Percentiles rank a stretch among this genome's conserved stretches.
phyloP scores from a whole-genome alignment of 768 basidiomycete species.

The Mycena polygramma region DNA sequence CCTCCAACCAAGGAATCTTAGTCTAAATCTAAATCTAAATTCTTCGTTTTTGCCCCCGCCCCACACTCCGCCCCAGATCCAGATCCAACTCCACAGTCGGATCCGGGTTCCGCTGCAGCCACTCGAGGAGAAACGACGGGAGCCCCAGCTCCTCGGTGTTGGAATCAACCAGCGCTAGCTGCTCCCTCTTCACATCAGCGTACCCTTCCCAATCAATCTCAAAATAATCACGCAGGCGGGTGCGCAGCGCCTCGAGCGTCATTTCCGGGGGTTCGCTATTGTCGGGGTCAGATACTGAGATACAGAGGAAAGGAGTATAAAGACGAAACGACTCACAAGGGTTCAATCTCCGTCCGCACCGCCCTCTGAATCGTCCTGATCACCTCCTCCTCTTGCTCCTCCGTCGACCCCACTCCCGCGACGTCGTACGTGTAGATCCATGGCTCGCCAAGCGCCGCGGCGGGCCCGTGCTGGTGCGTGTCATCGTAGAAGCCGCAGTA shows the following conservation, averaged over 20 bases:
- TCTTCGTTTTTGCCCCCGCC: no score
- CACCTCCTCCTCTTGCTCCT: conserved; percentile 7
- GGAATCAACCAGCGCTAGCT: no score
- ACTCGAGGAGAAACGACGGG: conserved; percentile 13
- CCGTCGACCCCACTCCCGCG: neutral
- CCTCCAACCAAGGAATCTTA: no score
- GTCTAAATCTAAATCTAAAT: no score
- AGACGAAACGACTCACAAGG: conserved; percentile 15
- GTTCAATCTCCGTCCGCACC: conserved; percentile 26
- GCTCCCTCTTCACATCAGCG: neutral
- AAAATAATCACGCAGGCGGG: conserved; percentile 29
- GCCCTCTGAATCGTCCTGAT: conserved; percentile 18
- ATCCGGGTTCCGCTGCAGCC: conserved; percentile 22
- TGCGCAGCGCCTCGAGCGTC: conserved; percentile 3
- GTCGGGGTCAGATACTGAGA: neutral
- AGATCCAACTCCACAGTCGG: conserved; percentile 1
- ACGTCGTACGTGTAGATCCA: conserved; percentile 29
- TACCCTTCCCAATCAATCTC: conserved; percentile 28
- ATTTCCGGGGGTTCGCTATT: conserved; percentile 28
- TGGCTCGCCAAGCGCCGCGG: conserved; percentile 29
- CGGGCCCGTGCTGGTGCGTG: conserved; percentile 31
- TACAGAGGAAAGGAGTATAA: neutral
- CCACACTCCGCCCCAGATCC: no score
- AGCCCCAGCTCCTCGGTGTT: neutral
- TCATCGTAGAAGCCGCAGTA: conserved; percentile 30